Conservation (phyloP, 2,329 filamentous ascomycete genomes). For the Pezicula rhizophila region DNA sequence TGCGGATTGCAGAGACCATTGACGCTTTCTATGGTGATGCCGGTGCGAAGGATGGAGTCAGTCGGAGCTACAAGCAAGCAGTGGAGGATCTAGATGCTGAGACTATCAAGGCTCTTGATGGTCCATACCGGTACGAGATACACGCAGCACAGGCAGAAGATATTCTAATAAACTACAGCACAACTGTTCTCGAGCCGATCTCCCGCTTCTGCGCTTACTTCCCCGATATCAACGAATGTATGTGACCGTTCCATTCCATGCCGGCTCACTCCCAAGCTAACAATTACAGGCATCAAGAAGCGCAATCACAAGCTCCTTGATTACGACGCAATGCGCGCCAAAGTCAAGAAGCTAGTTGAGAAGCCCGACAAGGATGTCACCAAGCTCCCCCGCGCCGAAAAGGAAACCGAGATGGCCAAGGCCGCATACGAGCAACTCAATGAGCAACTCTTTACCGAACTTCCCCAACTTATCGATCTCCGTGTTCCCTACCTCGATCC, state of each 20-base stretch:
- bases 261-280: not conserved
- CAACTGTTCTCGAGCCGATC: conserved; percentile 93
- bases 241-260: conserved; percentile 18
- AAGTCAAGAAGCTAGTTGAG: conserved; percentile 94
- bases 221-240: conserved; percentile 96
- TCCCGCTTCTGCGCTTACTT: conserved; percentile 96
- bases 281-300: conserved; percentile 77
- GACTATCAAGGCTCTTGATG: conserved; percentile 96
- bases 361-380: conserved; percentile 98
- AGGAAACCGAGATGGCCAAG: conserved; percentile 92
- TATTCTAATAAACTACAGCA: conserved; percentile 40
- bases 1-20: conserved; percentile 98
- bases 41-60: conserved; percentile 90
- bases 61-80: conserved; percentile 94
- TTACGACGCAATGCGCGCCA: conserved; percentile 91
- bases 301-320: conserved; percentile 97
- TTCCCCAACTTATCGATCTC: conserved; percentile 93
- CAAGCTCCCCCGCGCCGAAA: conserved; percentile 91
- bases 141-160: not conserved
- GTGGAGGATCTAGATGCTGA: conserved; percentile 97
- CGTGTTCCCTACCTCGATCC: conserved; percentile 96
- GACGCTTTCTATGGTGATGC: conserved; percentile 98
- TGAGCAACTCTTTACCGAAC: conserved; percentile 86
- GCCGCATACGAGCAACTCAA: conserved; percentile 94
- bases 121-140: conserved; percentile 70